A percentile compares a stretch with the other conserved stretches of the same genome.
These are phyloP conservation scores for Nothopassalora personata DNA, from an alignment of 2,329 filamentous ascomycete genomes.

Conservation along the genomic window DNA sequence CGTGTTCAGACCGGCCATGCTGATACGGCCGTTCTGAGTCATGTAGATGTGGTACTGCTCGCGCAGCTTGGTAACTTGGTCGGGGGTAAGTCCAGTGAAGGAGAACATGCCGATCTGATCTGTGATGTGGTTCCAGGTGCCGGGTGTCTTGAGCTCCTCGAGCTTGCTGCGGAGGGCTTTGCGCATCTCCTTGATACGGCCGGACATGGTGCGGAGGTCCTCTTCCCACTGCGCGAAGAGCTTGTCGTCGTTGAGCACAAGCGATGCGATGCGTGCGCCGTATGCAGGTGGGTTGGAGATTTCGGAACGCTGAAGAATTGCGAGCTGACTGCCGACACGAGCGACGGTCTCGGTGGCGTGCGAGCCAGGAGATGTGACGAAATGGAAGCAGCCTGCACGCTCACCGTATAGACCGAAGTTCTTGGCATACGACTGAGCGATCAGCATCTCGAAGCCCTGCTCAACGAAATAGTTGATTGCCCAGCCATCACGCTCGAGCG, in stretches of 20 bases:
- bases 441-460: conserved; percentile 68
- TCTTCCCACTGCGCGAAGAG: conserved; percentile 91
- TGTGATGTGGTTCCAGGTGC: conserved; percentile 94
- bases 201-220: conserved; percentile 88
- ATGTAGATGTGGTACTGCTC: conserved; percentile 75
- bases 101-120: conserved; percentile 99
- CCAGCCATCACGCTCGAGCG: conserved; percentile 77
- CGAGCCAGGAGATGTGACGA: conserved; percentile 68
- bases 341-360: conserved; percentile 56
- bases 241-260: conserved; percentile 72
- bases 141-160: conserved; percentile 78
- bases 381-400: conserved; percentile 93
- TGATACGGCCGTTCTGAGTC: conserved; percentile 97
- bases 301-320: conserved; percentile 91
- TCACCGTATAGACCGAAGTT: conserved; percentile 84
- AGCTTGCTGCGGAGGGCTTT: conserved; percentile 70
- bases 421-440: conserved; percentile 52
- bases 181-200: conserved; percentile 90
- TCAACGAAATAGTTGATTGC: conserved; percentile 93
- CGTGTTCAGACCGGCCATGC: conserved; percentile 95
- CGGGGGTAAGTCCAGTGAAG: conserved; percentile 74
- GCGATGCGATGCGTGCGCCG: conserved; percentile 80
- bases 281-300: conserved; percentile 97
- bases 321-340: conserved; percentile 78
- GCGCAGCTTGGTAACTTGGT: conserved; percentile 66